Evolutionary conservation across 2,329 filamentous ascomycete genomes (phyloP).

Genomic region (Plectosphaerella sp.): DNA sequence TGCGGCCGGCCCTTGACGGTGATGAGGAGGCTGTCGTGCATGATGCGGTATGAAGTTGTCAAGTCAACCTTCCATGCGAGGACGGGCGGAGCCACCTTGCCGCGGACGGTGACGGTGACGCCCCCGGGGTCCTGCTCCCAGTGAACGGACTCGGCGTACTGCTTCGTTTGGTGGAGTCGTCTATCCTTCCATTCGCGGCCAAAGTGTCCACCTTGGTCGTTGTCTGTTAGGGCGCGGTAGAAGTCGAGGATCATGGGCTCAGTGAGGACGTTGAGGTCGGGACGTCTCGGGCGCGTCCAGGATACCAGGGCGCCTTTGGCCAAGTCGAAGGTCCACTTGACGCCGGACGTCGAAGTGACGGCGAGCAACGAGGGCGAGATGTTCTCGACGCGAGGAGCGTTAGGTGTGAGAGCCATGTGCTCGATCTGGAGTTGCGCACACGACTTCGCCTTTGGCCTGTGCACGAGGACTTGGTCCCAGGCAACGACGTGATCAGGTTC

Average conservation of each 20-base stretch:
- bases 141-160: conserved; percentile 31
- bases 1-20: conserved; percentile 39
- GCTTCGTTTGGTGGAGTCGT: conserved; percentile 39
- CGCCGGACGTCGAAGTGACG: conserved; percentile 27
- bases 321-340: conserved; percentile 40
- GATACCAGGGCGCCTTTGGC: conserved; percentile 34
- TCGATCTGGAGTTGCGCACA: conserved; percentile 1
- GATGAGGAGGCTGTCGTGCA: conserved; percentile 41
- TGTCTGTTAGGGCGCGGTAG: conserved; percentile 64
- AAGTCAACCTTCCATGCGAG: conserved; percentile 56
- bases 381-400: background rate
- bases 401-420: conserved; percentile 13
- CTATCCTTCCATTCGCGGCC: conserved; percentile 53
- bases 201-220: conserved; percentile 52
- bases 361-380: conserved; percentile 19
- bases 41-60: conserved; percentile 51
- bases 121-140: conserved; percentile 24
- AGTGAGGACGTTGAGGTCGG: conserved; percentile 34
- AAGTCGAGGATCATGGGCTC: conserved; percentile 45
- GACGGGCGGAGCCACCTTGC: conserved; percentile 56
- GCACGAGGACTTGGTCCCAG: conserved; percentile 41
- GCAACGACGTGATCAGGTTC: conserved; percentile 45
- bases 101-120: conserved; percentile 38
- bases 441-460: conserved; percentile 15
- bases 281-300: conserved; percentile 28